phyloP scores from a whole-genome alignment of 1,139 yeast species.

The Pichia sp. region DNA sequence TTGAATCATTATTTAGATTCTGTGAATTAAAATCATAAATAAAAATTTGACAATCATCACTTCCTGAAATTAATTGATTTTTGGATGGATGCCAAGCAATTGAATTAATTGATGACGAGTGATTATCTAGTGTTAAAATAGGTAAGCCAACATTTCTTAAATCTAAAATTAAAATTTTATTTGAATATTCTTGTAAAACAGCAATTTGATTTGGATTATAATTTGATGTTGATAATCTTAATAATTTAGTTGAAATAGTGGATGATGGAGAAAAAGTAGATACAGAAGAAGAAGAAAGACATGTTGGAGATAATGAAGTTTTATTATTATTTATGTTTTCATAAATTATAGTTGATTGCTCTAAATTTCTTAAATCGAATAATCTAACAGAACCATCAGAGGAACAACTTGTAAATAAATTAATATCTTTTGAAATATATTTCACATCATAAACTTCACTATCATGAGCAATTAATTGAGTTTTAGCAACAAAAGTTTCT shows the following conservation, averaged over 20 bases:
- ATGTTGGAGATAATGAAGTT: too few relatives aligned
- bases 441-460: constrained; percentile 91
- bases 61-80: constrained; percentile 64
- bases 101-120: constrained; percentile 60
- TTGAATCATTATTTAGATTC: constrained; percentile 14
- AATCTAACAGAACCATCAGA: constrained; percentile 93
- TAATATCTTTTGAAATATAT: constrained; percentile 67
- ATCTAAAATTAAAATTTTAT: constrained; percentile 66
- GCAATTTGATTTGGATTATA: constrained; percentile 78
- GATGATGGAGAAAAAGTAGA: not conserved
- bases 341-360: constrained; percentile 90
- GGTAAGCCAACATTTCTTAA: constrained; percentile 88
- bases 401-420: constrained; percentile 88
- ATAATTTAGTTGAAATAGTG: constrained; percentile 28
- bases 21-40: constrained; percentile 63
- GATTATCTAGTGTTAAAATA: constrained; percentile 60
- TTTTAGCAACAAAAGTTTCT: constrained; percentile 67
- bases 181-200: constrained; percentile 68
- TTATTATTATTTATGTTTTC: constrained; percentile 42
- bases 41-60: constrained; percentile 87
- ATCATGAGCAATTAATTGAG: constrained; percentile 95
- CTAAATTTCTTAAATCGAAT: constrained; percentile 82
- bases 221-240: constrained; percentile 73
- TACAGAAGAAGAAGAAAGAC: not conserved
- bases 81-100: constrained; percentile 80